These are phyloP conservation scores for Polychytrium aggregatum DNA, from an alignment of 192 early-diverging fungal genomes.

Conservation along the genomic window DNA sequence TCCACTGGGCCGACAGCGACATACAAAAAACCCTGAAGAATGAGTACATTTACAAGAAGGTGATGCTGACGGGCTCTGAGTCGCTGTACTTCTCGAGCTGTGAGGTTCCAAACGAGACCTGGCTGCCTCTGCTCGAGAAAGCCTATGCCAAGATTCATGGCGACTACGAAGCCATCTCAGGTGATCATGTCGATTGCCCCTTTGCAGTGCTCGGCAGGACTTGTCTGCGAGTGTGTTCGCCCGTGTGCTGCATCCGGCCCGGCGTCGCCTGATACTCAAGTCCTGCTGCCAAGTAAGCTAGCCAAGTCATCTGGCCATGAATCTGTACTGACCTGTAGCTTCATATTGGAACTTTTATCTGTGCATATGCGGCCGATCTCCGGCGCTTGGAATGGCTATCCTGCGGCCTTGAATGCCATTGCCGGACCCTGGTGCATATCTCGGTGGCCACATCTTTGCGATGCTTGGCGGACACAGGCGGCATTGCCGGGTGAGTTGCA, in stretches of 20 bases:
- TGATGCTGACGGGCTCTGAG: slow-evolving; percentile 7
- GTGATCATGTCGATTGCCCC: no score
- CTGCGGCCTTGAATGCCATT: background rate
- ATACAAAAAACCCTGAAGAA: background rate
- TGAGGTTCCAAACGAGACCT: slow-evolving; percentile 33
- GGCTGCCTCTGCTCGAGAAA: slow-evolving; percentile 49
- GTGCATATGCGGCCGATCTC: no score
- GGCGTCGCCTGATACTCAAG: no score
- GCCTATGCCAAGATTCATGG: slow-evolving; percentile 50
- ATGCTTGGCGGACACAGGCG: no score
- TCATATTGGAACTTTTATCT: no score
- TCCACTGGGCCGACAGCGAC: slow-evolving; percentile 17
- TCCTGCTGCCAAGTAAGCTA: no score
- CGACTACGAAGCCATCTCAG: slow-evolving; percentile 31
- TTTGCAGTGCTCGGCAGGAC: no score
- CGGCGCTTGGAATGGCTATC: slow-evolving; percentile 19
- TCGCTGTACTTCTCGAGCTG: slow-evolving; percentile 24
- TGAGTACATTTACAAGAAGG: background rate
- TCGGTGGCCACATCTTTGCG: background rate
- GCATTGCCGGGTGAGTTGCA: no score
- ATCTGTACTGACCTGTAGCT: no score
- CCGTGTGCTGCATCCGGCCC: no score
- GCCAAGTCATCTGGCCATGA: no score
- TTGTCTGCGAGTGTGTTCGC: no score
- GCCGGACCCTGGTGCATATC: background rate